Evolutionary conservation across 2,329 filamentous ascomycete species (phyloP).

Genomic region (Fusarium piperis): DNA sequence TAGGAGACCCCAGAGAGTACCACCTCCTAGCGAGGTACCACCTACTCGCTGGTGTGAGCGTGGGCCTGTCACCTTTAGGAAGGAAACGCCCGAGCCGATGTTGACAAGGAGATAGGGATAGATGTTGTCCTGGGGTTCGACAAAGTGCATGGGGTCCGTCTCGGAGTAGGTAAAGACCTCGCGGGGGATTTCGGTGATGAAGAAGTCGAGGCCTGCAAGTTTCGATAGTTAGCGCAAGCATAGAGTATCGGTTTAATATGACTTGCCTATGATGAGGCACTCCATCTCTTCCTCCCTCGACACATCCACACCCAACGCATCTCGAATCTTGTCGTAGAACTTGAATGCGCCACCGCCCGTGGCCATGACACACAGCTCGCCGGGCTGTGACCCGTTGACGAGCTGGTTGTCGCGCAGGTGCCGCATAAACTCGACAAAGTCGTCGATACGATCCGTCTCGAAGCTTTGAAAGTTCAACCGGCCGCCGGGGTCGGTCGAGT

Average conservation of each 20-base stretch:
- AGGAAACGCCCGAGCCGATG: slow-evolving; percentile 95
- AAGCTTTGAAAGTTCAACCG: slow-evolving; percentile 95
- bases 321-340: slow-evolving; percentile 90
- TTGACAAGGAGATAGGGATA: slow-evolving; percentile 98
- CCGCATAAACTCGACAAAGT: slow-evolving; percentile 92
- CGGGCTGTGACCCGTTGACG: slow-evolving; percentile 75
- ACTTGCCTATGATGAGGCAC: slow-evolving; percentile 88
- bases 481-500: slow-evolving; percentile 82
- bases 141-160: slow-evolving; percentile 88
- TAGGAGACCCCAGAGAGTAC: slow-evolving; percentile 96
- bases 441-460: slow-evolving; percentile 93
- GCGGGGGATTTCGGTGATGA: slow-evolving; percentile 96
- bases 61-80: slow-evolving; percentile 95
- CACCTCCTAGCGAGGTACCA: slow-evolving; percentile 92
- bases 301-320: slow-evolving; percentile 86
- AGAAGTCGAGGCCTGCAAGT: slow-evolving; percentile 86
- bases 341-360: slow-evolving; percentile 97
- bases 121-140: slow-evolving; percentile 78
- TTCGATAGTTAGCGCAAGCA: slow-evolving; percentile 12
- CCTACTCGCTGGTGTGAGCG: slow-evolving; percentile 89
- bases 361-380: slow-evolving; percentile 89
- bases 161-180: slow-evolving; percentile 98
- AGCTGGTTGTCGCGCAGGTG: slow-evolving; percentile 85
- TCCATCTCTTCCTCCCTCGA: slow-evolving; percentile 98
- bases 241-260: not conserved